Evolutionary conservation across 2,329 filamentous ascomycete species (phyloP).

Genomic region (Cytospora leucostoma): DNA sequence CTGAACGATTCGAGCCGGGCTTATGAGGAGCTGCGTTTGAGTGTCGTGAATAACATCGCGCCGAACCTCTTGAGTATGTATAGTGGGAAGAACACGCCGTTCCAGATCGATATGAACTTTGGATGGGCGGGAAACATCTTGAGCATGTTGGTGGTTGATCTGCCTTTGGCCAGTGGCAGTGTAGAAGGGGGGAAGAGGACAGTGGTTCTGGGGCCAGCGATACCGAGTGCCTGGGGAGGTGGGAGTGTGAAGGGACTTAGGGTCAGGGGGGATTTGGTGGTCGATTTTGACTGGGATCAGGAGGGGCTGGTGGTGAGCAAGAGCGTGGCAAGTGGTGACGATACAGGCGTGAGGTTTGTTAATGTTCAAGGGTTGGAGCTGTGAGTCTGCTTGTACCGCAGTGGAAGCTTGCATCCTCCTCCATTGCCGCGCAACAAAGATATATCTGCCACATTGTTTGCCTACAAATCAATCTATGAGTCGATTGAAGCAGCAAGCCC

Average conservation of each 20-base stretch:
- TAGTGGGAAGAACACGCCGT: slow-evolving; percentile 45
- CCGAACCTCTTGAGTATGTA: slow-evolving; percentile 56
- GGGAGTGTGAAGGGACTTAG: slow-evolving; percentile 48
- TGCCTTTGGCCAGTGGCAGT: slow-evolving; percentile 38
- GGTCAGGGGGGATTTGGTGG: slow-evolving; percentile 45
- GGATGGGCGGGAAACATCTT: slow-evolving; percentile 52
- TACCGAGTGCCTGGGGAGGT: slow-evolving; percentile 46
- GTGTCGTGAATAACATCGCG: slow-evolving; percentile 52
- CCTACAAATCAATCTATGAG: too few species aligned
- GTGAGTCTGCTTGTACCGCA: not conserved
- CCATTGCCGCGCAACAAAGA: too few species aligned
- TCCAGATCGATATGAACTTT: slow-evolving; percentile 63
- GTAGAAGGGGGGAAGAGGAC: slow-evolving; percentile 32
- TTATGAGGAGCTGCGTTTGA: slow-evolving; percentile 49
- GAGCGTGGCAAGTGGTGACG: slow-evolving; percentile 20
- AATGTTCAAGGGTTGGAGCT: slow-evolving; percentile 28
- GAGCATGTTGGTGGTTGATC: slow-evolving; percentile 54
- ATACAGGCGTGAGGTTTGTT: slow-evolving; percentile 23
- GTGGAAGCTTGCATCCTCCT: too few species aligned
- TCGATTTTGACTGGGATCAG: slow-evolving; percentile 48
- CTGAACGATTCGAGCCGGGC: slow-evolving; percentile 53
- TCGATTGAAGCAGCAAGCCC: too few species aligned
- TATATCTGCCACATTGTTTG: too few species aligned
- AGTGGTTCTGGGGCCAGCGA: slow-evolving; percentile 50
- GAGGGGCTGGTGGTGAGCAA: slow-evolving; percentile 38